These are phyloP conservation scores for Clarireedia sp. DNA, from an alignment of 2,329 filamentous ascomycete genomes.

Conservation along the genomic window DNA sequence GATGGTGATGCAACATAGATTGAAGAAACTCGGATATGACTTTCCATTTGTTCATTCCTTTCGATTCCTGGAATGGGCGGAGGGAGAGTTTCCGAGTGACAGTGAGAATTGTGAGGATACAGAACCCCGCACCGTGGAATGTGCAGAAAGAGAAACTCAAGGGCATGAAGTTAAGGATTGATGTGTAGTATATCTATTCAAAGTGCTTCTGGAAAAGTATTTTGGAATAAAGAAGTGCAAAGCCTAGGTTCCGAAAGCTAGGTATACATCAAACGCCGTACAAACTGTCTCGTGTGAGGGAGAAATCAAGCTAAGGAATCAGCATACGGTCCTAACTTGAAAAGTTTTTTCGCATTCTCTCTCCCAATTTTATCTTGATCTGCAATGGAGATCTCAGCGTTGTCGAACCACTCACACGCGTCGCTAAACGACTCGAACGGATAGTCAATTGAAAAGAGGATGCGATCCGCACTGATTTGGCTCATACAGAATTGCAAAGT, in stretches of 20 bases:
- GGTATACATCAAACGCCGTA: too few species aligned
- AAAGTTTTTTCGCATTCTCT: conserved; percentile 39
- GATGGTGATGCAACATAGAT: background rate
- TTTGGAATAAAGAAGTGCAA: too few species aligned
- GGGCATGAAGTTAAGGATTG: too few species aligned
- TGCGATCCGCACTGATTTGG: conserved; percentile 41
- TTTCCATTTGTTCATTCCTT: background rate
- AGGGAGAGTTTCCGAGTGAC: background rate
- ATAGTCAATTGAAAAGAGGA: conserved; percentile 47
- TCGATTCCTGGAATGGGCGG: background rate
- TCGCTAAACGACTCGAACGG: conserved; percentile 42
- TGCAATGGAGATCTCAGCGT: conserved; percentile 31
- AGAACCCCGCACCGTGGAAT: too few species aligned
- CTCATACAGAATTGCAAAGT: conserved; percentile 42
- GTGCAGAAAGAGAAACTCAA: too few species aligned
- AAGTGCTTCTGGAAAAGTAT: too few species aligned
- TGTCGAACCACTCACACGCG: conserved; percentile 35
- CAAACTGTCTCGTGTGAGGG: too few species aligned
- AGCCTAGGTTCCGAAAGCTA: too few species aligned
- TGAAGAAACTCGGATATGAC: background rate
- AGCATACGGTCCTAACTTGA: conserved; percentile 21
- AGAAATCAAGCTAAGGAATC: too few species aligned
- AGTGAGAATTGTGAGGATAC: background rate
- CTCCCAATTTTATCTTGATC: conserved; percentile 36
- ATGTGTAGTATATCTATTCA: too few species aligned